Conservation (phyloP, 352 stramenopile species). For the Phytophthora megakarya region DNA sequence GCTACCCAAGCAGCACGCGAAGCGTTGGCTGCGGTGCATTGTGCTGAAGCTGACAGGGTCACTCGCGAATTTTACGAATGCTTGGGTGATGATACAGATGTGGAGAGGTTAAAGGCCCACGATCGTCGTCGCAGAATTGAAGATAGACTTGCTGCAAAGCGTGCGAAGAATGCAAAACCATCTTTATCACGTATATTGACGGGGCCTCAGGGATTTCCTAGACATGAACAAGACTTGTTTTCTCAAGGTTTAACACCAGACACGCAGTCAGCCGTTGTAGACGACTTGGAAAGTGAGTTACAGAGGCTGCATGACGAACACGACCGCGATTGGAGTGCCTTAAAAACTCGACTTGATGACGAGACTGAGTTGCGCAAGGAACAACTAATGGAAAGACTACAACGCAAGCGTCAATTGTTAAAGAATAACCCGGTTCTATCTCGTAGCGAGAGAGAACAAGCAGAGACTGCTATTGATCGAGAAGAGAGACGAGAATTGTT, state of each 20-base stretch:
- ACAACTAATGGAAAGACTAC: constrained; percentile 39
- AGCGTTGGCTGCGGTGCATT: constrained; percentile 31
- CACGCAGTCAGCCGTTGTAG: constrained; percentile 11
- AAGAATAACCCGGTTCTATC: constrained; percentile 16
- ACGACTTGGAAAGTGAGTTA: constrained; percentile 32
- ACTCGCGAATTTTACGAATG: constrained; percentile 32
- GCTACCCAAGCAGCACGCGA: constrained; percentile 33
- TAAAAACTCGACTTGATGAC: constrained; percentile 36
- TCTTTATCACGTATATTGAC: not conserved
- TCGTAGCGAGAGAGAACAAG: constrained; percentile 3
- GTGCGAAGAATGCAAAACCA: not conserved
- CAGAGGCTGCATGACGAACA: constrained; percentile 41
- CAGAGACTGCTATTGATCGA: constrained; percentile 22
- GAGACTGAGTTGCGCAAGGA: constrained; percentile 40
- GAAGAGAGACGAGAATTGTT: constrained; percentile 25
- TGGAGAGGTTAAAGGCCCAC: constrained; percentile 15
- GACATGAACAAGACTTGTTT: not conserved
- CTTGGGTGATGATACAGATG: constrained; percentile 20
- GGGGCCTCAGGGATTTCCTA: not conserved
- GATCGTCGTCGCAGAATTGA: constrained; percentile 31
- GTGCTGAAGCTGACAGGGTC: constrained; percentile 36
- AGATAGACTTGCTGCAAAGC: constrained; percentile 28
- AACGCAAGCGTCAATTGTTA: constrained; percentile 37
- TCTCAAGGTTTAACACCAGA: constrained; percentile 3
- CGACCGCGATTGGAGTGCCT: constrained; percentile 34